Evolutionary conservation across 1,139 yeast genomes (phyloP), one percentile per base, ranked within the genome.

Genomic region (Taphrina communis): DNA sequence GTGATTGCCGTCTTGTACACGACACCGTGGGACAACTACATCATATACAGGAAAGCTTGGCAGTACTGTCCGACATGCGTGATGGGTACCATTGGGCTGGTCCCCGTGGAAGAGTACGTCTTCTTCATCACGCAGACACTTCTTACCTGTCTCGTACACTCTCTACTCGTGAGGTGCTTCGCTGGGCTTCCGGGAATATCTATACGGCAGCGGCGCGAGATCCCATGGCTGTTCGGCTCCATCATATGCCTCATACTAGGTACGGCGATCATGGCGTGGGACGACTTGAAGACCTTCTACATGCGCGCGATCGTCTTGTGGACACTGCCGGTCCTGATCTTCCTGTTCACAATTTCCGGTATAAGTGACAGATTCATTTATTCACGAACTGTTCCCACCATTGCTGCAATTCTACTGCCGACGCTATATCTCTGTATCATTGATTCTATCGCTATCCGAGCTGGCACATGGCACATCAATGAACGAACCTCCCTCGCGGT

Each of bases 1-100:
- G 48, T 60, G 25, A 60, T 66, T 25, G 69, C 69, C 14, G 66
- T 66, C n/a, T n/a, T 60, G 9, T 66, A 66, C 66, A 66, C 69
- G 11, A 66, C 69, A 41, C 66, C 69, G 5, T 66, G 69, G 69
- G 69, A 66, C 48, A 66, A 60, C 52, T 66, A 60, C 60, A 60
- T 66, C 66, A 66, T 66, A 38, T 59, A 60, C 39, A 50, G 57
- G 48, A 57, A 60, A 21, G 69, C 69, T 17, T 66, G 69, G 69
- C 55, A 52, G 41, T 66, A 66, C 31, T 59, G 69, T 19, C 66
- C 69, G 25, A 39, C 65, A 12, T 59, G 69, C 55, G 69, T 66
- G 6, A 53, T 66, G 56, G 69, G 66, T 31, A 66, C 69, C 21
- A 53, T 66, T 21, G 65, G 65, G 12, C 46, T 52, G 35, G 66